phyloP scores from a whole-genome alignment of 2,329 filamentous ascomycete species.

The Bretziella fagacearum region DNA sequence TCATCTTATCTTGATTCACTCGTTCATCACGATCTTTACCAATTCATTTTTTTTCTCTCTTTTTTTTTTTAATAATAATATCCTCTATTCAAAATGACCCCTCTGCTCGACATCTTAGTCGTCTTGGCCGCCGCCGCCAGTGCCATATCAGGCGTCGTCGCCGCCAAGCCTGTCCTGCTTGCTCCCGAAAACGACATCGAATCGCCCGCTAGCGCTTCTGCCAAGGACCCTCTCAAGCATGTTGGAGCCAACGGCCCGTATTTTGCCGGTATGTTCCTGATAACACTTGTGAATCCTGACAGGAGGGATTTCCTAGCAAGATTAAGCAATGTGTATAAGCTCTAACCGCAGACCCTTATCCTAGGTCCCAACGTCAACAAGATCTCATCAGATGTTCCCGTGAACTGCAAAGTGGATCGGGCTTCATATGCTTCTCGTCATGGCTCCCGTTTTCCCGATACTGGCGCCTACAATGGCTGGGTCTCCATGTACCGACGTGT shows the following conservation, averaged over 20 bases:
- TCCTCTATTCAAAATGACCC: background rate
- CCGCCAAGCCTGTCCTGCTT: constrained; percentile 3
- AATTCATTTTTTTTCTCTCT: background rate
- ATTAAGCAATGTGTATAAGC: background rate
- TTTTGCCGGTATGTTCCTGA: constrained; percentile 28
- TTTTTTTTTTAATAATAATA: background rate
- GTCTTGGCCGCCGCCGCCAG: constrained; percentile 3
- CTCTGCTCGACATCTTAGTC: constrained; percentile 8
- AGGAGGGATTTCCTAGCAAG: background rate
- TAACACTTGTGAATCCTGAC: background rate
- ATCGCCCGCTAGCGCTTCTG: constrained; percentile 8
- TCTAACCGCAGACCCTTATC: background rate
- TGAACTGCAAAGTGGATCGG: constrained; percentile 41
- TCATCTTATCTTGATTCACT: background rate
- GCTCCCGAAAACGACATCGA: constrained; percentile 12
- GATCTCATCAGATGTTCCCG: constrained; percentile 36
- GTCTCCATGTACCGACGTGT: constrained; percentile 28
- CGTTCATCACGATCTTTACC: background rate
- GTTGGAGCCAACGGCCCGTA: constrained; percentile 38
- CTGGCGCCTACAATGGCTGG: constrained; percentile 43
- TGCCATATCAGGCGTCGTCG: constrained; percentile 2
- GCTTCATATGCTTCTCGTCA: constrained; percentile 43
- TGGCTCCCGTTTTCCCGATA: constrained; percentile 46
- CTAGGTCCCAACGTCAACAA: constrained; percentile 37
- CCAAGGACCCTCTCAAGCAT: constrained; percentile 26